These are phyloP conservation scores for Debaryomyces hansenii DNA, from an alignment of 805 yeast genomes.

Conservation along the genomic window DNA sequence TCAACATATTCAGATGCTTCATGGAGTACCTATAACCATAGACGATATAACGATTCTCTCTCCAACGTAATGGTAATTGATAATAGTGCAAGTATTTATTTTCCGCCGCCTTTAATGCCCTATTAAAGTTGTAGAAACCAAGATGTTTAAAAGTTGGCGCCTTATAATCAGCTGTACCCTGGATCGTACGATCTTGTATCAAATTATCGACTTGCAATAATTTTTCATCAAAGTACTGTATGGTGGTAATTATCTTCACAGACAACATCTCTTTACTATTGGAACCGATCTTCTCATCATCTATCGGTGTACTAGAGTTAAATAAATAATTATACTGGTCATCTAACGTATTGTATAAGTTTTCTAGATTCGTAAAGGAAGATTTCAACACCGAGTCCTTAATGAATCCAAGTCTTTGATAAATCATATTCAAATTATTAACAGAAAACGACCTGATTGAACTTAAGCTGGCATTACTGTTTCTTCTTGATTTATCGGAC, in stretches of 20 bases:
- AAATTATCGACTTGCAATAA: conserved; percentile 37
- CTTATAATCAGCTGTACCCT: conserved; percentile 24
- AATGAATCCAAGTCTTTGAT: conserved; percentile 34
- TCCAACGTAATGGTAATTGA: conserved; percentile 89
- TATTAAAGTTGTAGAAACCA: conserved; percentile 40
- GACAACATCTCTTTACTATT: conserved; percentile 28
- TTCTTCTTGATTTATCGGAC: conserved; percentile 18
- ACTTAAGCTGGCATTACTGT: conserved; percentile 27
- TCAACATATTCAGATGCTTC: conserved; percentile 57
- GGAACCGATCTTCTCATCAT: neutral
- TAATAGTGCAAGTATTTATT: conserved; percentile 66
- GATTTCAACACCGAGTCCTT: conserved; percentile 37
- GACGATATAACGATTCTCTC: conserved; percentile 84
- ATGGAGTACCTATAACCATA: conserved; percentile 83
- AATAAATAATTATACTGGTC: conserved; percentile 42
- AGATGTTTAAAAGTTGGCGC: conserved; percentile 33
- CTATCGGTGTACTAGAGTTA: conserved; percentile 9
- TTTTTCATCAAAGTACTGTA: conserved; percentile 43
- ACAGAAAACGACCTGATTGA: conserved; percentile 32
- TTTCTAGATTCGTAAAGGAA: conserved; percentile 39
- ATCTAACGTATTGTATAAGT: conserved; percentile 37
- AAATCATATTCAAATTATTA: conserved; percentile 31
- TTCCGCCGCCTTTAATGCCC: conserved; percentile 32
- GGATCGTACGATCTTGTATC: conserved; percentile 33
- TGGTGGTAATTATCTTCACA: conserved; percentile 40